Conservation (phyloP, 2,329 filamentous ascomycete genomes). For the Sphaerulina vaccinii region DNA sequence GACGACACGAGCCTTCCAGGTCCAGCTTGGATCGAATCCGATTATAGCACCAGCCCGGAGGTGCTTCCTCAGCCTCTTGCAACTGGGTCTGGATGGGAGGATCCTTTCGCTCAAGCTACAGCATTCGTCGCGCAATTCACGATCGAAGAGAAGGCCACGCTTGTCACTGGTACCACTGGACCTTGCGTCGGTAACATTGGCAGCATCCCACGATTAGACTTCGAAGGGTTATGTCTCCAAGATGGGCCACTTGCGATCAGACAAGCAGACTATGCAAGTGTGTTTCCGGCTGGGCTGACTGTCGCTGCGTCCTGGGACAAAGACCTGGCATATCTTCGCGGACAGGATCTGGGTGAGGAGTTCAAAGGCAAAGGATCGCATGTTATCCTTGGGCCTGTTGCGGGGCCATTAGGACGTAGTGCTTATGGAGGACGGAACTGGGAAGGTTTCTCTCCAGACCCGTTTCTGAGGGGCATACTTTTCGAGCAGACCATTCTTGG, state of each 20-base stretch:
- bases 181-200: constrained; percentile 45
- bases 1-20: too few relatives aligned
- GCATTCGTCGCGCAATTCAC: constrained; percentile 38
- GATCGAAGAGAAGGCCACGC: constrained; percentile 36
- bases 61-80: too few relatives aligned
- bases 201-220: constrained; percentile 55
- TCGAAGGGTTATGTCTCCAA: constrained; percentile 77
- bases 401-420: constrained; percentile 78
- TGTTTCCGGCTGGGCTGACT: constrained; percentile 84
- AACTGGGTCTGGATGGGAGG: too few relatives aligned
- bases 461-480: constrained; percentile 78
- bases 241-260: constrained; percentile 83
- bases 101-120: constrained; percentile 33
- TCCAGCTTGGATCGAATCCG: too few relatives aligned
- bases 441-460: constrained; percentile 87
- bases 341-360: constrained; percentile 71
- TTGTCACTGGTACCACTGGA: constrained; percentile 31
- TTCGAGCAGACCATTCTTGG: constrained; percentile 76
- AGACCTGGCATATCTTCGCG: constrained; percentile 75
- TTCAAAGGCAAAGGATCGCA: constrained; percentile 71
- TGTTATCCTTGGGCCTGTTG: constrained; percentile 75
- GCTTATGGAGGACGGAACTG: constrained; percentile 85
- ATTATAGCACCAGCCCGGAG: too few relatives aligned
- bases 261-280: constrained; percentile 77
- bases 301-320: constrained; percentile 88